Evolutionary conservation across 2,329 filamentous ascomycete species (phyloP), one percentile per base, ranked within the genome.

Genomic region (Rugonectria rugulosa): DNA sequence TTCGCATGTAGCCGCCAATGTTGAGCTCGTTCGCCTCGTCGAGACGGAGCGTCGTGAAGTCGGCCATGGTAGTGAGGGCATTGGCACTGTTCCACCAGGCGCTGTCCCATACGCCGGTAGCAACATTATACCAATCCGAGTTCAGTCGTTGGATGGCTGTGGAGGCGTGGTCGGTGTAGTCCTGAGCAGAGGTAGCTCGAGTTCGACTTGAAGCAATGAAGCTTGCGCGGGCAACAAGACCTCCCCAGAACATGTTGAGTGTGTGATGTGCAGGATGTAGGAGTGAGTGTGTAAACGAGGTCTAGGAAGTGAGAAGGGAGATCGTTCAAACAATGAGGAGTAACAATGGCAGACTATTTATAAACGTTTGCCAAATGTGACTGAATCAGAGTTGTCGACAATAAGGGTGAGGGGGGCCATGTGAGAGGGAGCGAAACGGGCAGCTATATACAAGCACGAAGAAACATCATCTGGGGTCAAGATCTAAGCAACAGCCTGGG

Each of bases 21-120:
- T 75, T 73, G 44, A 80, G 64, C 38, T 67, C 43, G 45, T 74
- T 73, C 29, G 74, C 73, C 23, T 70, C 67, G 7, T 63, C 56
- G 1, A 68, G 62, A 36, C 73, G 70, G 8, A 77, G 57, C 10
- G 57, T 50, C 4, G 77, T 72, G 67, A 81, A 82, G 67, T 90
- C 84, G 46, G 80, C 82, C 15, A 91, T 71, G 3, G 79, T 80
- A 0, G 86, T 89, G 56, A 91, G 74, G 53, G 80, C 80, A 67
- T 90, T 91, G 38, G 83, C 89, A 48, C 82, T 81, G 67, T 91
- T 90, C 89, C 89, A 92, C 89, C 89, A 92, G 7, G 81, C 79
- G 0, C 81, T 81, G 50, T 84, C 73, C 86, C 86, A 91, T 11
- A 89, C 75, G 4, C 89, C 88, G 1, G 79, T 85, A 5, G 68